Base-by-base conservation (phyloP, 192 early-diverging fungal genomes). In the Tieghemiomyces parasiticus region DNA sequence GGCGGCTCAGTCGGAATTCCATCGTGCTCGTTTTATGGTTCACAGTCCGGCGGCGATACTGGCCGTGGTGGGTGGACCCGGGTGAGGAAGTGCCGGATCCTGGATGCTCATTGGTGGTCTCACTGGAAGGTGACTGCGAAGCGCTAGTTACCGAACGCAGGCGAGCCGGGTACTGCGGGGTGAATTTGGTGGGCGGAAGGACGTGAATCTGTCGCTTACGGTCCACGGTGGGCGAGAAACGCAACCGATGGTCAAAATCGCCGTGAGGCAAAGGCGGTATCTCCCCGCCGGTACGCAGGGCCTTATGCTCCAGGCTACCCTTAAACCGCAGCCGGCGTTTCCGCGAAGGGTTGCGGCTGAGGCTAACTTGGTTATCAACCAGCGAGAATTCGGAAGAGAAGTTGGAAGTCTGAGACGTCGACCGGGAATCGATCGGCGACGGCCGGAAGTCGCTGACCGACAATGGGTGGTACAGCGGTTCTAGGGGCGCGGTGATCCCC, bases 181-280 rank as follows among this genome's bases (percentile, higher is more conserved):
- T 42, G 16, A 42, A 16, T 34, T 58, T 34, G 16, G 33, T 25
- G 0, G 55, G 55, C 13, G 55, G 33, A n/a, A 58, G 33, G 55
- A 58, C 55, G 8, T 58, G 55, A 31, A 58, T 58, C 14, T 38
- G 22, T 10, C 55, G 55, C 22, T 30, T n/a, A 4, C 55, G 32
- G 22, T 22, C 32, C 13, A 34, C 13, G 16, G 34, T 26, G 24
- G 33, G 6, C 19, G 55, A 58, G 35, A 58, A 58, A 35, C 35
- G 34, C 0, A 58, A n/a, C n/a, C 55, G 55, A 58, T 31, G 26
- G 35, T 58, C 55, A 34, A 58, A 58, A 9, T 58, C 26, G 19
- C 16, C 38, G 6, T 6, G 8, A n/a, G n/a, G n/a, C n/a, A n/a
- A n/a, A n/a, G n/a, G n/a, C n/a, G n/a, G n/a, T 42, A 16, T 16